A percentile compares a stretch with the other conserved stretches of the same genome.
Conservation (phyloP, 2,329 filamentous ascomycete species). For the Cercospora sp. region DNA sequence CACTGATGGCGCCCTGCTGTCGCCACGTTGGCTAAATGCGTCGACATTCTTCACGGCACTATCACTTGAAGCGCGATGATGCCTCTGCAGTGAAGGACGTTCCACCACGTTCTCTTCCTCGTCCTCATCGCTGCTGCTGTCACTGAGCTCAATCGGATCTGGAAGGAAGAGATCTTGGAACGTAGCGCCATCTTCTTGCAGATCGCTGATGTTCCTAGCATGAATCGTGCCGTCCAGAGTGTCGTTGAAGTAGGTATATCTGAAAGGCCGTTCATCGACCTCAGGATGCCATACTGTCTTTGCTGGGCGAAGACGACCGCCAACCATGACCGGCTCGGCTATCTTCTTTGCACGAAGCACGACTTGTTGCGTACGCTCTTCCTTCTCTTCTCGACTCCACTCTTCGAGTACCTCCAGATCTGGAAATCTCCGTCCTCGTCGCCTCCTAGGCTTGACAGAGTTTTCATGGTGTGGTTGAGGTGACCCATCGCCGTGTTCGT, state of each 20-base stretch:
- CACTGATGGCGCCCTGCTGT: conserved; percentile 12
- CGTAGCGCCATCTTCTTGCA: conserved; percentile 78
- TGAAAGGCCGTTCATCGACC: conserved; percentile 86
- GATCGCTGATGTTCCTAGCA: conserved; percentile 89
- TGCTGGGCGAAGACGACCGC: conserved; percentile 80
- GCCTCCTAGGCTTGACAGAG: conserved; percentile 51
- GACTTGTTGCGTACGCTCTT: conserved; percentile 69
- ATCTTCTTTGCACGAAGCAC: conserved; percentile 86
- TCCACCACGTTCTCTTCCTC: conserved; percentile 40
- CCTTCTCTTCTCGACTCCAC: conserved; percentile 88
- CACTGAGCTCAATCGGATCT: conserved; percentile 71
- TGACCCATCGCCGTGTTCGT: conserved; percentile 40
- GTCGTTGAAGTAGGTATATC: conserved; percentile 99
- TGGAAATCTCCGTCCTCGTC: conserved; percentile 73
- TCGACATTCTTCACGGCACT: conserved; percentile 11
- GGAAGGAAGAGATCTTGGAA: conserved; percentile 91
- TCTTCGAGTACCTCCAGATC: conserved; percentile 81
- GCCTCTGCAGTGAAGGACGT: conserved; percentile 22
- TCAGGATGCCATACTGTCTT: conserved; percentile 78
- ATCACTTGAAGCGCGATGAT: conserved; percentile 4
- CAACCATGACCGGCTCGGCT: conserved; percentile 88
- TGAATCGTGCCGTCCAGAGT: conserved; percentile 95
- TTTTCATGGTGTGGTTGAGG: conserved; percentile 17
- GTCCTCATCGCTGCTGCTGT: conserved; percentile 62
- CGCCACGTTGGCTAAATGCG: conserved; percentile 3